These are phyloP conservation scores for Psilocybe sp. DNA, from an alignment of 768 basidiomycete genomes.

Conservation along the genomic window DNA sequence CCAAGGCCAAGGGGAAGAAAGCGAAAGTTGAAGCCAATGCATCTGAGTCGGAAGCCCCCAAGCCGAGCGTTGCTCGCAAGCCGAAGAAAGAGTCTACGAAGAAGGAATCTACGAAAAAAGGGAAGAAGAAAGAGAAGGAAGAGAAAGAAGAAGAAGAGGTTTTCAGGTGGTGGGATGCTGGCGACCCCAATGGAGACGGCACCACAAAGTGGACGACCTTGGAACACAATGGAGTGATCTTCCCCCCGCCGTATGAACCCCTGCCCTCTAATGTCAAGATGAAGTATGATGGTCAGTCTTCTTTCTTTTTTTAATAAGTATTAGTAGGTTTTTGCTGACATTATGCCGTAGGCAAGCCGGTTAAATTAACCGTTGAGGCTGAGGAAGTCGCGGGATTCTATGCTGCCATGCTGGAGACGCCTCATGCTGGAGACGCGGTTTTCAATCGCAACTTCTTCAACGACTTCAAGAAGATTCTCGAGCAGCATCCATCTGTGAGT, in stretches of 20 bases:
- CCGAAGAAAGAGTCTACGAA: slow-evolving; percentile 40
- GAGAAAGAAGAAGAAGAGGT: slow-evolving; percentile 72
- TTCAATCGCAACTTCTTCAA: slow-evolving; percentile 97
- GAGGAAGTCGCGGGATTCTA: slow-evolving; percentile 99
- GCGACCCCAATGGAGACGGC: slow-evolving; percentile 67
- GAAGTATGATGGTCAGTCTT: slow-evolving; percentile 83
- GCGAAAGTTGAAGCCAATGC: slow-evolving; percentile 48
- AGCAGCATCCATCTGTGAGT: slow-evolving; percentile 82
- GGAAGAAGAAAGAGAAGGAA: slow-evolving; percentile 51
- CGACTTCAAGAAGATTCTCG: slow-evolving; percentile 79
- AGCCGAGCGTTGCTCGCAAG: slow-evolving; percentile 41
- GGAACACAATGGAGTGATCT: slow-evolving; percentile 91
- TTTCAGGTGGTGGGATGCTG: slow-evolving; percentile 84
- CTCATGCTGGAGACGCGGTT: slow-evolving; percentile 81
- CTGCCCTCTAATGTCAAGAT: slow-evolving; percentile 84
- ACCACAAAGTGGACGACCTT: slow-evolving; percentile 92
- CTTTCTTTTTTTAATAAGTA: slow-evolving; percentile 1
- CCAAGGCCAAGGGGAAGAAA: slow-evolving; percentile 51
- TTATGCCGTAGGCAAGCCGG: slow-evolving; percentile 56
- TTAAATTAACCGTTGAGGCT: slow-evolving; percentile 78
- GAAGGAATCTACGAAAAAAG: slow-evolving; percentile 35
- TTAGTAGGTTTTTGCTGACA: slow-evolving; percentile 7
- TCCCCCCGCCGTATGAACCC: slow-evolving; percentile 91
- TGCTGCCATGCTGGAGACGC: slow-evolving; percentile 86
- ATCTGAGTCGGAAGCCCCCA: slow-evolving; percentile 40